Conservation (phyloP, 805 yeast genomes). For the Candida nanaspora region DNA sequence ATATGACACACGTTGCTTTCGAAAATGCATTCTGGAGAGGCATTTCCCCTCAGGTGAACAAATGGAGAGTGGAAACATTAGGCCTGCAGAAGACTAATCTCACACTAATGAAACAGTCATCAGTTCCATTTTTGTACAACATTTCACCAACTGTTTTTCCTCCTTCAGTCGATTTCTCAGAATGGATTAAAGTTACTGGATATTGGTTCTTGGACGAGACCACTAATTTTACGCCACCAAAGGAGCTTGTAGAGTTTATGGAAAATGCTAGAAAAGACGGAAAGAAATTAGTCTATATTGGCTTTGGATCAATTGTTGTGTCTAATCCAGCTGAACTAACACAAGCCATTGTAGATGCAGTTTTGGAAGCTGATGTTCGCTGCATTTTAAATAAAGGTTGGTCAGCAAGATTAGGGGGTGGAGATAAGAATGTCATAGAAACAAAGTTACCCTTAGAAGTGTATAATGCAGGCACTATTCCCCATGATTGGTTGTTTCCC, state of each 20-base stretch:
- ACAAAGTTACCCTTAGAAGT: constrained; percentile 58
- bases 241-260: constrained; percentile 51
- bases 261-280: constrained; percentile 47
- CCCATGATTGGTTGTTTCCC: constrained; percentile 94
- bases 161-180: constrained; percentile 88
- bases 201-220: constrained; percentile 80
- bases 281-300: constrained; percentile 80
- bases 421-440: constrained; percentile 31
- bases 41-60: constrained; percentile 76
- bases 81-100: constrained; percentile 63
- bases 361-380: constrained; percentile 69
- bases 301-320: constrained; percentile 94
- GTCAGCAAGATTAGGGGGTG: constrained; percentile 61
- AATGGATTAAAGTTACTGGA: constrained; percentile 94
- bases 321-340: constrained; percentile 75
- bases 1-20: constrained; percentile 86
- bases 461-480: constrained; percentile 63
- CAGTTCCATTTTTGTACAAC: constrained; percentile 83
- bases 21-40: constrained; percentile 94
- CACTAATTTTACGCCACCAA: constrained; percentile 50
- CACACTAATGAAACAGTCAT: constrained; percentile 62
- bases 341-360: constrained; percentile 71
- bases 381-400: constrained; percentile 92
- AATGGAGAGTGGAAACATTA: constrained; percentile 72
- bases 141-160: constrained; percentile 86